Evolutionary conservation across 2,329 filamentous ascomycete species (phyloP).

Genomic region (Paraphoma sp.): DNA sequence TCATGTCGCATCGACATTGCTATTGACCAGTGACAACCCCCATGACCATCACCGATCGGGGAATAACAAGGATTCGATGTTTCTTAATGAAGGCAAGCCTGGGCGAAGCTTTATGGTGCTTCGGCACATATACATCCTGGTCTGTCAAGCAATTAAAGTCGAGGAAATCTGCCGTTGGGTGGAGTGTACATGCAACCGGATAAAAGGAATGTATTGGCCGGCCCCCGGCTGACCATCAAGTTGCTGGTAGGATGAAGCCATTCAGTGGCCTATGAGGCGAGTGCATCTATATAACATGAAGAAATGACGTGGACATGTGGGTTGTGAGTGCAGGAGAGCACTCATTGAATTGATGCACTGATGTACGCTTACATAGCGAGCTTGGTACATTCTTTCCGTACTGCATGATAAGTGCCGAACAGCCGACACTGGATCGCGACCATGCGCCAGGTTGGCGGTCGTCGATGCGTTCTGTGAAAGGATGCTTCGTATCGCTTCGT

Average conservation of each 20-base stretch:
- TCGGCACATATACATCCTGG: background rate
- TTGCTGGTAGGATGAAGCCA: background rate
- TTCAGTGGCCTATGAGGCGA: background rate
- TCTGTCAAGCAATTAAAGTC: slow-evolving; percentile 14
- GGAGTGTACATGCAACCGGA: slow-evolving; percentile 13
- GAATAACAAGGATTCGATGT: slow-evolving; percentile 5
- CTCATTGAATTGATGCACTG: too few relatives aligned
- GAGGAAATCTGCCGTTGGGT: slow-evolving; percentile 9
- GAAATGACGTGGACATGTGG: background rate
- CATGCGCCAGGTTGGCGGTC: too few relatives aligned
- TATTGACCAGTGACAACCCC: slow-evolving; percentile 2
- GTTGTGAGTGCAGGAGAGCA: background rate
- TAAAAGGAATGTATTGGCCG: slow-evolving; percentile 18
- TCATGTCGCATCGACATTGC: background rate
- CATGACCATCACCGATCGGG: background rate
- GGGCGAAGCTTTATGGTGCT: background rate
- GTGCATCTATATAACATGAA: background rate
- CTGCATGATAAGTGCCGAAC: too few relatives aligned
- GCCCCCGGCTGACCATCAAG: too few relatives aligned
- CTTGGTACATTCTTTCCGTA: too few relatives aligned
- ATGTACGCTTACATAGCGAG: too few relatives aligned
- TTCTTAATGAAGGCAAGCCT: slow-evolving; percentile 16
- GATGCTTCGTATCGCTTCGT: too few relatives aligned
- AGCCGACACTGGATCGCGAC: too few relatives aligned
- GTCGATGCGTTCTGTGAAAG: too few relatives aligned